Conservation (phyloP, 768 basidiomycete species). For the Leccinum boreale region DNA sequence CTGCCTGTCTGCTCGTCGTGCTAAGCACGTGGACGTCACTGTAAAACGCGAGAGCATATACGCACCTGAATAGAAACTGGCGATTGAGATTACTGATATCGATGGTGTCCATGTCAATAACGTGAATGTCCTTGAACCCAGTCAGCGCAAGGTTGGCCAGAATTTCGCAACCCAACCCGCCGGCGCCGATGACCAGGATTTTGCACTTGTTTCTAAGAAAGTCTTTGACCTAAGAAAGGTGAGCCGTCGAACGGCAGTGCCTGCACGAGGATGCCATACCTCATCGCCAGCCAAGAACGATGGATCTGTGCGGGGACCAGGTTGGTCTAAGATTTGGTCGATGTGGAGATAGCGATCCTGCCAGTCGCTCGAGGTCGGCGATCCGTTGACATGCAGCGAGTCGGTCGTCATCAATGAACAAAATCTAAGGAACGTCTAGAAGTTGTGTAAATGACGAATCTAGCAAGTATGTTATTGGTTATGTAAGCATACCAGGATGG, state of each 20-base stretch:
- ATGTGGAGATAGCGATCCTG: slow-evolving; percentile 72
- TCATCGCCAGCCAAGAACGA: slow-evolving; percentile 78
- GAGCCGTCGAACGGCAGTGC: background rate
- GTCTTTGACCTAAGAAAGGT: slow-evolving; percentile 58
- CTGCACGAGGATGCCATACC: slow-evolving; percentile 41
- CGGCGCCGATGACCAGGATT: slow-evolving; percentile 96
- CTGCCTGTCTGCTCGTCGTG: slow-evolving; percentile 56
- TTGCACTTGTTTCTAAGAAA: slow-evolving; percentile 84
- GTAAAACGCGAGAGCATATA: background rate
- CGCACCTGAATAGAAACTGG: slow-evolving; percentile 94
- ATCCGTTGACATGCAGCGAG: slow-evolving; percentile 34
- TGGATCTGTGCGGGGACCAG: slow-evolving; percentile 88
- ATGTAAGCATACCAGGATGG: slow-evolving; percentile 36
- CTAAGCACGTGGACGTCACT: background rate
- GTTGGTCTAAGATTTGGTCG: slow-evolving; percentile 79
- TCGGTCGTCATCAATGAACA: slow-evolving; percentile 23
- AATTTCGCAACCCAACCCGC: slow-evolving; percentile 97
- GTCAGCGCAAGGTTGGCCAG: slow-evolving; percentile 93
- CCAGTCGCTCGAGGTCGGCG: slow-evolving; percentile 43
- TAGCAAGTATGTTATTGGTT: slow-evolving; percentile 5
- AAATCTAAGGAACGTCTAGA: slow-evolving; percentile 13
- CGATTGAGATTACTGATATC: slow-evolving; percentile 98
- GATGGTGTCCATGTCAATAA: slow-evolving; percentile 99
- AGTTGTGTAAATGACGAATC: background rate
- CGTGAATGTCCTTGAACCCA: slow-evolving; percentile 98